Evolutionary conservation across 23 red algal genomes (phyloP), one percentile per base, ranked within the genome.

Genomic region (Cyanidium caldarium): DNA sequence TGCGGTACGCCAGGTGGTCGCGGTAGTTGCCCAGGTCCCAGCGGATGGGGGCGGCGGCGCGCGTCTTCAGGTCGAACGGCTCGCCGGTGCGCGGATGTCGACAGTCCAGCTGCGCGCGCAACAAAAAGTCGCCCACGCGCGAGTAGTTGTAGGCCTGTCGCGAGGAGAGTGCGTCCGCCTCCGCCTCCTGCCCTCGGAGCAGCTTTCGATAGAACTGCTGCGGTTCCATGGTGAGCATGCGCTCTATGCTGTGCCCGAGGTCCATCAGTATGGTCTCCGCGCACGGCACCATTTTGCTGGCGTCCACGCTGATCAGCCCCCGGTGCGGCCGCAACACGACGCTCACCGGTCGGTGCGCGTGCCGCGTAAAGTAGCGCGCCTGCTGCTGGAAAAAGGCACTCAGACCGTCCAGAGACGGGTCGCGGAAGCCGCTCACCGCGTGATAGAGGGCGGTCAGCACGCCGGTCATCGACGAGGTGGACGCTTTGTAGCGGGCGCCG

Each of bases 61-160:
- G 71, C 30, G 83, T 84, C 67, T 95, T 95, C 25, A 95, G 58
- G 65, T 95, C 91, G 56, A 95, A 95, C 17, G 86, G 66, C 70
- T 84, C 66, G 15, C 76, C 84, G 29, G 72, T 88, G n/a, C 43
- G 7, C 23, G 39, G 43, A 31, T 94, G 78, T 0, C 73, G 78
- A 30, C 77, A 71, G 46, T 95, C 91, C 71, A 95, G 81, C 61
- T 95, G 91, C 2, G 91, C 83, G 30, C 91, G 91, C 33, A 95
- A 45, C 14, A 95, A 56, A 57, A 87, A 87, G 37, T 75, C 44
- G n/a, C 76, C 80, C 10, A 75, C 42, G 30, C 68, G 61, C 0
- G 82, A 71, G 66, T 87, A 95, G 72, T 87, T 46, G 77, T 84
- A 88, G 42, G 83, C 78, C 33, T 74, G 51, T 7, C 31, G n/a